Percentiles rank a stretch among this genome's conserved stretches.
Conservation (phyloP, 208 protist genomes). For the Trypanosoma cruzi region DNA sequence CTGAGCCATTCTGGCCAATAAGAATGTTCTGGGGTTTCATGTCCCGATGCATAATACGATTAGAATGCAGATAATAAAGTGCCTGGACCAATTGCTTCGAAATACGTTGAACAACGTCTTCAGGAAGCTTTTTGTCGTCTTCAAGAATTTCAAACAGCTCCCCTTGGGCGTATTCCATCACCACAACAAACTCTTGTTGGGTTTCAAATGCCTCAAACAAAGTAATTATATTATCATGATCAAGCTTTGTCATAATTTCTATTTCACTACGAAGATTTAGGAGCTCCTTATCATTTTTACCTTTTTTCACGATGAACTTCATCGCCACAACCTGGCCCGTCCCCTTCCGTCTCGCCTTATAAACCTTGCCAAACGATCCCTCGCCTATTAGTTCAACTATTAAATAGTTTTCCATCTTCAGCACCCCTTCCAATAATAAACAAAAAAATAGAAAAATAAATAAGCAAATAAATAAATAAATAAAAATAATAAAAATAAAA, state of each 20-base stretch:
- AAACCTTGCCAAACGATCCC: constrained; percentile 99
- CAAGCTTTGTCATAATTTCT: constrained; percentile 94
- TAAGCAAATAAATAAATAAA: constrained; percentile 8
- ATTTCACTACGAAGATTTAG: constrained; percentile 95
- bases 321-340: constrained; percentile 97
- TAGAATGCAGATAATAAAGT: constrained; percentile 97
- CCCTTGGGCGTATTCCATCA: constrained; percentile 94
- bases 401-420: constrained; percentile 92
- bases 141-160: constrained; percentile 97
- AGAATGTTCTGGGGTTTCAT: constrained; percentile 98
- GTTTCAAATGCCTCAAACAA: constrained; percentile 98
- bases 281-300: constrained; percentile 95
- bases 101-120: constrained; percentile 92
- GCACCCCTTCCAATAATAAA: background rate
- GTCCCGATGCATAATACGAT: constrained; percentile 97
- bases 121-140: constrained; percentile 93
- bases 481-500: constrained; percentile 23
- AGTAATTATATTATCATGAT: constrained; percentile 97
- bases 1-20: constrained; percentile 91
- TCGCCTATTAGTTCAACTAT: constrained; percentile 96
- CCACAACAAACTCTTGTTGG: constrained; percentile 92
- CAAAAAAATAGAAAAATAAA: constrained; percentile 12
- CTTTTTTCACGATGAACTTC: constrained; percentile 97
- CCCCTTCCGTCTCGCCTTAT: constrained; percentile 93
- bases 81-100: constrained; percentile 96